Evolutionary conservation across 2,329 filamentous ascomycete genomes (phyloP), one percentile per base, ranked within the genome.

Genomic region (Remersonia thermophila): DNA sequence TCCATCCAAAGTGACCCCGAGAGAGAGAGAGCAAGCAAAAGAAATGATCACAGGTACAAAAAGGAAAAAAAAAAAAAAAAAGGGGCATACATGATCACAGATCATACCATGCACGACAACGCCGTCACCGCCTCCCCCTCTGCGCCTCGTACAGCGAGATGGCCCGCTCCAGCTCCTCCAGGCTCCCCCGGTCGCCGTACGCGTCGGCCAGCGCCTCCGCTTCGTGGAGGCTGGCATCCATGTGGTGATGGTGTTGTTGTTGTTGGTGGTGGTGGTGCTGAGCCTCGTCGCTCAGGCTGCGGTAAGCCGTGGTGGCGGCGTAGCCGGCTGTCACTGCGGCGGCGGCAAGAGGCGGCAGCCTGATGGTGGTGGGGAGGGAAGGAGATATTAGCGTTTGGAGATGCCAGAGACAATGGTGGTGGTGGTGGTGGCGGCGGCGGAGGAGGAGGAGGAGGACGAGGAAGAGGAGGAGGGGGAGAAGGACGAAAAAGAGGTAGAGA

Each of bases 151-250:
- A 57, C 1, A 56, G 42, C 3, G 38, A 39, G 31, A 54, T 44
- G 7, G 55, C 55, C 25, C 38, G 30, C 43, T 57, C 54, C 20
- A 57, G 41, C 36, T 50, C 52, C 37, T 53, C 54, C 26, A 56
- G 40, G 35, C 49, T 53, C 10, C 39, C 41, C 14, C 53, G 39
- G 35, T 54, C 52, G 7, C 54, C 54, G 30, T 56, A 57, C 7
- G 55, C 55, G 29, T 53, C 49, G 26, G 51, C 47, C 31, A 57
- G 38, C 12, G 49, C 40, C 4, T 43, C 44, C 10, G 42, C 39
- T 30, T 41, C 38, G 20, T 41, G 39, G 32, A n/a, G 41, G 38
- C 33, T 39, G 32, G 34, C 45, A 48, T 5, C 39, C 33, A 34
- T 48, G 33, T 40, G 44, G 27, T 38, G 27, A 34, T 9, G 20